Evolutionary conservation across 1,139 yeast species (phyloP).

Genomic region (Sugiyamaella xylanicola): DNA sequence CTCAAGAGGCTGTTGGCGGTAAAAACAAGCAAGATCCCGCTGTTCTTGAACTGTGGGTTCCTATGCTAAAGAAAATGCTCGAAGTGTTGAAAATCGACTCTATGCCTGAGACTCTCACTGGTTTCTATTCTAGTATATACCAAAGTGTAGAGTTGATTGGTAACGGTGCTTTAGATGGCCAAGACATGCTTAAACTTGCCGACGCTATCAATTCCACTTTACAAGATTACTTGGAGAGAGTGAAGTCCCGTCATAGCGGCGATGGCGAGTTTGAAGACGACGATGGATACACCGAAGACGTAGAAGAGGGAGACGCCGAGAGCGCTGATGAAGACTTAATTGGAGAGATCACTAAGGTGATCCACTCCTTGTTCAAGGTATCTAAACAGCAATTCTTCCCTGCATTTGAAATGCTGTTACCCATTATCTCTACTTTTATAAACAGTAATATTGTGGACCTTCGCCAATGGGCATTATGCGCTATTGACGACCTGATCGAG

Average conservation of each 20-base stretch:
- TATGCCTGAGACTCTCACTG: slow-evolving; percentile 76
- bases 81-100: slow-evolving; percentile 76
- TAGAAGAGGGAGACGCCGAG: slow-evolving; percentile 75
- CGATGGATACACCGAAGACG: slow-evolving; percentile 67
- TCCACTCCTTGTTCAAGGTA: slow-evolving; percentile 73
- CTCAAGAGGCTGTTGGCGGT: slow-evolving; percentile 34
- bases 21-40: slow-evolving; percentile 43
- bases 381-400: slow-evolving; percentile 61
- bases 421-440: slow-evolving; percentile 38
- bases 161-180: slow-evolving; percentile 52
- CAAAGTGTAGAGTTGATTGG: slow-evolving; percentile 72
- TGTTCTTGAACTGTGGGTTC: slow-evolving; percentile 68
- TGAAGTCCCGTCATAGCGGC: slow-evolving; percentile 67
- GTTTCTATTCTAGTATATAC: slow-evolving; percentile 72
- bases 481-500: slow-evolving; percentile 79
- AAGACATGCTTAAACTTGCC: slow-evolving; percentile 61
- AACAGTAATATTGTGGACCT: slow-evolving; percentile 68
- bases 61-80: slow-evolving; percentile 67
- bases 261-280: slow-evolving; percentile 60
- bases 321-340: slow-evolving; percentile 86
- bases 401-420: slow-evolving; percentile 55
- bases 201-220: slow-evolving; percentile 63
- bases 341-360: slow-evolving; percentile 79
- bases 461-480: slow-evolving; percentile 77
- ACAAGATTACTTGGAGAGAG: slow-evolving; percentile 68